Base-by-base conservation (phyloP, 495 filamentous ascomycete species). In the Neohortaea acidophila region DNA sequence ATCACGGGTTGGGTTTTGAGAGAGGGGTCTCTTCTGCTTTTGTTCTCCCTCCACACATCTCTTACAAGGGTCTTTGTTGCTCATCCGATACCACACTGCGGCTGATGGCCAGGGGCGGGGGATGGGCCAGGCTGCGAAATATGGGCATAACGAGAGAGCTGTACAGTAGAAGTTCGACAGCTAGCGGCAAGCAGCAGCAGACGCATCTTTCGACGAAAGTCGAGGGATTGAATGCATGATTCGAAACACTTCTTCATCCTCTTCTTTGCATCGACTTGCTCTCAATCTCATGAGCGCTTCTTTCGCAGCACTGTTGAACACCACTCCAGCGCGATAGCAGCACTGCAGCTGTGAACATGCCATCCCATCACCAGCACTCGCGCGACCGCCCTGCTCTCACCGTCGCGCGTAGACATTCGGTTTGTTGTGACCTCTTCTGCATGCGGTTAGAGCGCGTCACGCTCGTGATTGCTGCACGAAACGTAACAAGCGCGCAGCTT, bases 1-100 rank as follows among this genome's bases (percentile, higher is more conserved):
- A 58, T 58, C 53, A 61, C 51, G 55, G 58, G 55, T 44, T 42
- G 53, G 58, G 44, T 45, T 53, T 54, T 44, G 39, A 36, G 50
- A 18, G 37, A 41, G 19, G 32, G n/a, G 36, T 23, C 20, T 14
- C 15, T 44, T 26, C 40, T 40, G 27, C 30, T 48, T 35, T 39
- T 18, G 9, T 5, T 35, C 13, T 24, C 26, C n/a, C 22, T 37
- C n/a, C n/a, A n/a, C n/a, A n/a, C n/a, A n/a, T n/a, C n/a, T n/a
- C n/a, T n/a, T n/a, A n/a, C n/a, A n/a, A n/a, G n/a, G n/a, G n/a
- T n/a, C n/a, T 27, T 27, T 7, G 8, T n/a, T n/a, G 24, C n/a
- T 27, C 8, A 7, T 27, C 34, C 12, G 38, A 36, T 46, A 41
- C 31, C 37, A 46, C 36, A 31, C 24, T 10, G 38, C 17, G 24